Evolutionary conservation across 2,329 filamentous ascomycete genomes (phyloP).

Genomic region (Scortechinia acanthostroma): DNA sequence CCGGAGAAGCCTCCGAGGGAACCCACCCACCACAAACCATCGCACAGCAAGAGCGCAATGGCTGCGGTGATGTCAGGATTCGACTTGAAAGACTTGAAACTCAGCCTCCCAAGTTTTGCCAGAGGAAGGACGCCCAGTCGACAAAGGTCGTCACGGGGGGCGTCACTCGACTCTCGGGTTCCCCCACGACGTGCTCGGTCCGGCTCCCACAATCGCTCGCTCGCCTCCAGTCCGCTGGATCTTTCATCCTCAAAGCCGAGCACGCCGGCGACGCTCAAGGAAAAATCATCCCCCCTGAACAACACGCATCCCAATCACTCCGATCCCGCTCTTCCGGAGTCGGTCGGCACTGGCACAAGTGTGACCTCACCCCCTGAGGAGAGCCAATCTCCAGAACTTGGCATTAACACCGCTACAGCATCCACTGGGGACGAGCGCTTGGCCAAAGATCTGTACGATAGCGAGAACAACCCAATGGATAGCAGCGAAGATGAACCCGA

Average conservation of each 20-base stretch:
- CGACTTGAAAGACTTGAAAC: background rate
- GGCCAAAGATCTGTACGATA: background rate
- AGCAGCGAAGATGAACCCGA: background rate
- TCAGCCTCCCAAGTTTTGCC: background rate
- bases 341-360: too few species aligned
- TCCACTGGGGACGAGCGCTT: background rate
- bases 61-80: conserved; percentile 1
- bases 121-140: background rate
- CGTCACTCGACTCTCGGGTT: background rate
- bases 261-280: too few species aligned
- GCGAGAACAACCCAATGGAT: background rate
- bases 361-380: too few species aligned
- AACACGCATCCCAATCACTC: too few species aligned
- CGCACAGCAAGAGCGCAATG: background rate
- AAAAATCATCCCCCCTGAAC: too few species aligned
- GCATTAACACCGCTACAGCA: too few species aligned
- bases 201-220: background rate
- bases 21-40: background rate
- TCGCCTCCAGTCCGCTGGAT: background rate
- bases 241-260: background rate
- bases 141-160: background rate
- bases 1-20: too few species aligned
- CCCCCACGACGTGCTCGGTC: background rate
- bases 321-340: too few species aligned
- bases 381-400: too few species aligned